These are phyloP conservation scores for Saturnispora serradocipensis DNA, from an alignment of 805 yeast species.

Conservation along the genomic window DNA sequence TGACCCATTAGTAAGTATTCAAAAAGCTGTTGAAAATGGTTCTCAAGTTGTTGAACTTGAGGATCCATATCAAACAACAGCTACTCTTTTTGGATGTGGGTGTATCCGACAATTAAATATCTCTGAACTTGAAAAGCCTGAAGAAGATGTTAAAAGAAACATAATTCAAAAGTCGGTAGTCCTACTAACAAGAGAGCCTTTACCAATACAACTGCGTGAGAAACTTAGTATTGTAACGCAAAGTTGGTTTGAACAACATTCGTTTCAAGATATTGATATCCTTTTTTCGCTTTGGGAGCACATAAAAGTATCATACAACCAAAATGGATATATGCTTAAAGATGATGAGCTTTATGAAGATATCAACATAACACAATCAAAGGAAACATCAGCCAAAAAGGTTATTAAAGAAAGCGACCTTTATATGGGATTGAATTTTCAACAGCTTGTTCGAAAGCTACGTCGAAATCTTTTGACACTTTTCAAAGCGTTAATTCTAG, in stretches of 20 bases:
- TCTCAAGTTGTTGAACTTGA: slow-evolving; percentile 14
- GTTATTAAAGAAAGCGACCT: slow-evolving; percentile 46
- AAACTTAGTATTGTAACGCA: slow-evolving; percentile 84
- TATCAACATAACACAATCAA: not conserved
- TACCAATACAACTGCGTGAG: slow-evolving; percentile 81
- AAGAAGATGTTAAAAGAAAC: slow-evolving; percentile 39
- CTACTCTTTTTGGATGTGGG: slow-evolving; percentile 88
- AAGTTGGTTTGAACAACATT: slow-evolving; percentile 73
- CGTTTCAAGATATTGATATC: slow-evolving; percentile 61
- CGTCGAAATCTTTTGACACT: slow-evolving; percentile 52
- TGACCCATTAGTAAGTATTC: not conserved
- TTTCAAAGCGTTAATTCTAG: slow-evolving; percentile 58
- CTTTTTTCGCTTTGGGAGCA: slow-evolving; percentile 65
- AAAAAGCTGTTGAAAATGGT: slow-evolving; percentile 9
- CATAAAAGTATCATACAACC: slow-evolving; percentile 36
- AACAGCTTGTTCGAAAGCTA: slow-evolving; percentile 52
- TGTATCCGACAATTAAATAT: slow-evolving; percentile 80
- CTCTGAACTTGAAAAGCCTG: slow-evolving; percentile 37
- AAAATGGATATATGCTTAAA: slow-evolving; percentile 20
- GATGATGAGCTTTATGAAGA: slow-evolving; percentile 26
- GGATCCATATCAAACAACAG: slow-evolving; percentile 26
- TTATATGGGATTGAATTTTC: slow-evolving; percentile 65
- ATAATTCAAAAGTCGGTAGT: slow-evolving; percentile 89
- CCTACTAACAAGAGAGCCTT: slow-evolving; percentile 70
- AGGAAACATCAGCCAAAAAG: slow-evolving; percentile 10